Evolutionary conservation across 2,329 filamentous ascomycete species (phyloP).

Genomic region (Fusarium oligoseptatum): DNA sequence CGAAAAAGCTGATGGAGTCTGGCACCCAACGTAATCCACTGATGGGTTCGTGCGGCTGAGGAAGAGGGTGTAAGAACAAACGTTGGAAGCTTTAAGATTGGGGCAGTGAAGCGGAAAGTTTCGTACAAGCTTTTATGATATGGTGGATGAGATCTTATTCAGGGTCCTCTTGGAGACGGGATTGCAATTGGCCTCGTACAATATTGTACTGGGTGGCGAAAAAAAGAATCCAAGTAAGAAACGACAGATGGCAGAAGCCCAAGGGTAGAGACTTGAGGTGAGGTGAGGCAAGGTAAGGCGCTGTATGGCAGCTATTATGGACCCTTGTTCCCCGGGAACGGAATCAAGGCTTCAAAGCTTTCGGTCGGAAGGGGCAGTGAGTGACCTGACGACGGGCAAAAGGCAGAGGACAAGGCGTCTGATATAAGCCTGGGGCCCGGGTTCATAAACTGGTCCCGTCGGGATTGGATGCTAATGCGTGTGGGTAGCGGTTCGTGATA

Average conservation of each 20-base stretch:
- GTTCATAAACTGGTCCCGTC: not conserved
- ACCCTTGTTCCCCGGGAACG: constrained; percentile 5
- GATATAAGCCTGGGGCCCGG: not conserved
- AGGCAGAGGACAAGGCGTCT: not conserved
- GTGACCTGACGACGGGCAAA: not conserved
- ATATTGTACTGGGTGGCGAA: not conserved
- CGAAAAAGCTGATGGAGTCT: constrained; percentile 20
- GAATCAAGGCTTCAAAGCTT: constrained; percentile 9
- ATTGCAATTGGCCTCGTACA: not conserved
- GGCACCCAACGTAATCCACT: not conserved
- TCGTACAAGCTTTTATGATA: constrained; percentile 12
- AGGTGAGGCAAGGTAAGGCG: not conserved
- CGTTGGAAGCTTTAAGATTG: not conserved
- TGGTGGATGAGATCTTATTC: not conserved
- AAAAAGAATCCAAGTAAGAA: not conserved
- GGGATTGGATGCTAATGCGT: not conserved
- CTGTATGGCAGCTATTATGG: constrained; percentile 3
- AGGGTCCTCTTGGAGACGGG: not conserved
- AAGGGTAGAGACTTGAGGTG: not conserved
- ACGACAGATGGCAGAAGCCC: not conserved
- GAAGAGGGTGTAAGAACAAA: constrained; percentile 1
- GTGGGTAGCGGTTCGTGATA: constrained; percentile 2
- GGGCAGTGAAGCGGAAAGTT: not conserved
- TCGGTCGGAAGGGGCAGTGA: constrained; percentile 19
- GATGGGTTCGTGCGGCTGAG: constrained; percentile 3